phyloP scores from a whole-genome alignment of 306 rosid genomes.

The Medicago lupulina region DNA sequence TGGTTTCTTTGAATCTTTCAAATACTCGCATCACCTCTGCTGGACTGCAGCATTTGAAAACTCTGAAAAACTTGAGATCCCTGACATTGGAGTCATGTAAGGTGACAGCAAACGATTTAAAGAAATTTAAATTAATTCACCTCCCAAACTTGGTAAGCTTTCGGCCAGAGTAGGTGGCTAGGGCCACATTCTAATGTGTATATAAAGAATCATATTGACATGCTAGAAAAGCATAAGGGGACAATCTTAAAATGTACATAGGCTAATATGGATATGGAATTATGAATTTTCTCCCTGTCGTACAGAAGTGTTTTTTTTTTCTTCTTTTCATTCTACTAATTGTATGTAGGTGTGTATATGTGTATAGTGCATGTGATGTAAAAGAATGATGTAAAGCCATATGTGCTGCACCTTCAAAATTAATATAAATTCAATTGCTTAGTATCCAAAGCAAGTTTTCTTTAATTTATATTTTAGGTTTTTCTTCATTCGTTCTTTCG shows the following conservation, averaged over 20 bases:
- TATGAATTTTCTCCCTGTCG: slow-evolving; percentile 28
- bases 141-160: slow-evolving; percentile 87
- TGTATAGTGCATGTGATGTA: background rate
- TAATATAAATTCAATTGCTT: too few relatives aligned
- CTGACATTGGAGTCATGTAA: slow-evolving; percentile 86
- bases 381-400: slow-evolving; percentile 6
- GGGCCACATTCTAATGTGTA: slow-evolving; percentile 6
- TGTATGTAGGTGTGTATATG: background rate
- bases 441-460: too few relatives aligned
- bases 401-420: background rate
- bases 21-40: slow-evolving; percentile 73
- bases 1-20: slow-evolving; percentile 78
- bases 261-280: slow-evolving; percentile 8
- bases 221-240: slow-evolving; percentile 10
- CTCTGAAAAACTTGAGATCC: slow-evolving; percentile 79
- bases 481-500: too few relatives aligned
- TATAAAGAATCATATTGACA: slow-evolving; percentile 12
- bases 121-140: slow-evolving; percentile 71
- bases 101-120: slow-evolving; percentile 75
- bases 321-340: background rate
- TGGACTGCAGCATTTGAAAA: slow-evolving; percentile 79
- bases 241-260: slow-evolving; percentile 43
- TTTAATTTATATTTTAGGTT: too few relatives aligned
- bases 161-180: slow-evolving; percentile 69
- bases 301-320: background rate